These are phyloP conservation scores for Colletotrichum sp. DNA, from an alignment of 2,329 filamentous ascomycete genomes.

Conservation along the genomic window DNA sequence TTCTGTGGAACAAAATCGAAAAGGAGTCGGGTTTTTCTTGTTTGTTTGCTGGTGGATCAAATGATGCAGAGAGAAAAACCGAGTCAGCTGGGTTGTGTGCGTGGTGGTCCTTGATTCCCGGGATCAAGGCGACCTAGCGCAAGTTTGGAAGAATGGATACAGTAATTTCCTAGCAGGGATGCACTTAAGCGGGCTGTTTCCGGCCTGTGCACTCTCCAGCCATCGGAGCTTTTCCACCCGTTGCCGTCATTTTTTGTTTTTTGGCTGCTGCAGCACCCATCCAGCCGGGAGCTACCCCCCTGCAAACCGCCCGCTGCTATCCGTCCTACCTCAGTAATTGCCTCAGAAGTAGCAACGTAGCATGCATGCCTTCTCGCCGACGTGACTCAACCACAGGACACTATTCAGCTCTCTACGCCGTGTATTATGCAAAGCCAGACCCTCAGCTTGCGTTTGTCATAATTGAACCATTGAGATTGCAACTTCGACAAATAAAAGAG, in stretches of 20 bases:
- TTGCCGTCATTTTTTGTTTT: neutral
- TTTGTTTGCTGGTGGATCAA: neutral
- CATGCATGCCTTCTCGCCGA: neutral
- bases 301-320: neutral
- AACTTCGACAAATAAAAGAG: neutral
- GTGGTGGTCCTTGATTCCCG: neutral
- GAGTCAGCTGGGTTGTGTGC: neutral
- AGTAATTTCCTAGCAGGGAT: neutral
- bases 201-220: neutral
- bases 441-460: neutral
- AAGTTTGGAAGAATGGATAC: neutral
- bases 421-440: neutral
- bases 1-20: neutral
- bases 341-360: slow-evolving; percentile 6
- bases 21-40: neutral
- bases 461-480: neutral
- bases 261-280: neutral
- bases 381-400: slow-evolving; percentile 15
- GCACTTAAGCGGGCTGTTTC: neutral
- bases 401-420: neutral
- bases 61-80: neutral
- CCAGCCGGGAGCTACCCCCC: neutral
- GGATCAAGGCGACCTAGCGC: neutral
- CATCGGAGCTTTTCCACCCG: neutral
- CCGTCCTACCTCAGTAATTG: neutral